A percentile compares a stretch with the other conserved stretches of the same genome.
phyloP scores from a whole-genome alignment of 2,329 filamentous ascomycete genomes.

The Penicillium sp. region DNA sequence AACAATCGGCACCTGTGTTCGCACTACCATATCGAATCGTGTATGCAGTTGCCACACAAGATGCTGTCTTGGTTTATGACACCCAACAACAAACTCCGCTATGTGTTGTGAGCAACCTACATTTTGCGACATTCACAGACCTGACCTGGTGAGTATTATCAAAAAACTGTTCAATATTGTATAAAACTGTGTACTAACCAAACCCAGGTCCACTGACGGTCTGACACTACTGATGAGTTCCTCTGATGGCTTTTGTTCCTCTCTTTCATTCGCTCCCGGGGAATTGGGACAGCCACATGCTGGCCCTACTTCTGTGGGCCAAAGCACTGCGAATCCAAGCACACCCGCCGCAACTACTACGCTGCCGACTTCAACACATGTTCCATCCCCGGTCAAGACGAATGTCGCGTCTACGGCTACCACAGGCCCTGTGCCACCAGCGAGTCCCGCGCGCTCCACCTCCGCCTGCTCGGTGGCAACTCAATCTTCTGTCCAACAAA shows the following conservation, averaged over 20 bases:
- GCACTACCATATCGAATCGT: slow-evolving; percentile 88
- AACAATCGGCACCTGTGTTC: slow-evolving; percentile 67
- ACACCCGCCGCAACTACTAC: slow-evolving; percentile 64
- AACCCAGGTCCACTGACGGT: slow-evolving; percentile 70
- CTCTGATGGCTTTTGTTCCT: slow-evolving; percentile 95
- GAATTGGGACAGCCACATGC: slow-evolving; percentile 84
- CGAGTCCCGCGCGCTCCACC: slow-evolving; percentile 81
- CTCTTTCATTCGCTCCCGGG: slow-evolving; percentile 76
- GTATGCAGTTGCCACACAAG: slow-evolving; percentile 95
- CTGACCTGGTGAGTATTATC: slow-evolving; percentile 74
- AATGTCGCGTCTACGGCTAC: slow-evolving; percentile 56
- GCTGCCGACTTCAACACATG: slow-evolving; percentile 68
- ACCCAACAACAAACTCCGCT: slow-evolving; percentile 94
- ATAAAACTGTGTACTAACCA: slow-evolving; percentile 21
- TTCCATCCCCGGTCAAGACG: slow-evolving; percentile 56
- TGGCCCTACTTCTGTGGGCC: slow-evolving; percentile 38
- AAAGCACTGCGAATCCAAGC: slow-evolving; percentile 39
- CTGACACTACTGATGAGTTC: slow-evolving; percentile 89
- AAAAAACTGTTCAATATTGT: no score
- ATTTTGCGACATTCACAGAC: slow-evolving; percentile 97
- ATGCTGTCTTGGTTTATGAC: slow-evolving; percentile 92
- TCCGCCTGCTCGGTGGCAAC: slow-evolving; percentile 80
- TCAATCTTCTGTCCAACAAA: slow-evolving; percentile 46
- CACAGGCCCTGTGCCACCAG: slow-evolving; percentile 65
- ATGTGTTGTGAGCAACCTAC: slow-evolving; percentile 93